Conservation (phyloP, 768 basidiomycete genomes). For the Trametes maxima region DNA sequence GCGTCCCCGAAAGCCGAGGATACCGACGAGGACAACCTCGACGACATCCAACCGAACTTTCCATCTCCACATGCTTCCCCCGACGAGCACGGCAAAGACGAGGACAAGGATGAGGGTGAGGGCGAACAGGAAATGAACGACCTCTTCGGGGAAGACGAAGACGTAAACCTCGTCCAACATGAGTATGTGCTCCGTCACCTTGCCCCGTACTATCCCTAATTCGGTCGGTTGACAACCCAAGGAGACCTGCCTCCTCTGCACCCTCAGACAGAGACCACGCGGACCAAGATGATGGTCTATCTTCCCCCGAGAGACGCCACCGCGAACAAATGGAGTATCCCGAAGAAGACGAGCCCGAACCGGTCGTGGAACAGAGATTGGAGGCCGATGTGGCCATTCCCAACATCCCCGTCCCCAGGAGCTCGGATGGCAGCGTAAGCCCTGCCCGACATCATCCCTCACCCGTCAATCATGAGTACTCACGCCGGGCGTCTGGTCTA, state of each 20-base stretch:
- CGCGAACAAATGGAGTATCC: slow-evolving; percentile 77
- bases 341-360: slow-evolving; percentile 66
- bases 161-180: slow-evolving; percentile 45
- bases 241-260: slow-evolving; percentile 30
- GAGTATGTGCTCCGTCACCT: slow-evolving; percentile 41
- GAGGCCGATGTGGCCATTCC: slow-evolving; percentile 81
- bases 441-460: background rate
- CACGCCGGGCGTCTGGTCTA: slow-evolving; percentile 3
- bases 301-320: slow-evolving; percentile 56
- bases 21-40: slow-evolving; percentile 1
- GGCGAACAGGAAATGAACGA: slow-evolving; percentile 78
- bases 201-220: background rate
- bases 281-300: slow-evolving; percentile 59
- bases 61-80: slow-evolving; percentile 9
- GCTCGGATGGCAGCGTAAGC: slow-evolving; percentile 80
- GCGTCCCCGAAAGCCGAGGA: slow-evolving; percentile 12
- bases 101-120: slow-evolving; percentile 49
- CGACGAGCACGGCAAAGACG: slow-evolving; percentile 26
- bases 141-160: slow-evolving; percentile 77
- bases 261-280: slow-evolving; percentile 33
- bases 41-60: background rate
- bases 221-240: background rate
- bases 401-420: slow-evolving; percentile 82
- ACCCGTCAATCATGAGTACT: slow-evolving; percentile 5
- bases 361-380: slow-evolving; percentile 52